phyloP scores from a whole-genome alignment of 2,329 filamentous ascomycete species.

The Berkeleyomyces basicola region DNA sequence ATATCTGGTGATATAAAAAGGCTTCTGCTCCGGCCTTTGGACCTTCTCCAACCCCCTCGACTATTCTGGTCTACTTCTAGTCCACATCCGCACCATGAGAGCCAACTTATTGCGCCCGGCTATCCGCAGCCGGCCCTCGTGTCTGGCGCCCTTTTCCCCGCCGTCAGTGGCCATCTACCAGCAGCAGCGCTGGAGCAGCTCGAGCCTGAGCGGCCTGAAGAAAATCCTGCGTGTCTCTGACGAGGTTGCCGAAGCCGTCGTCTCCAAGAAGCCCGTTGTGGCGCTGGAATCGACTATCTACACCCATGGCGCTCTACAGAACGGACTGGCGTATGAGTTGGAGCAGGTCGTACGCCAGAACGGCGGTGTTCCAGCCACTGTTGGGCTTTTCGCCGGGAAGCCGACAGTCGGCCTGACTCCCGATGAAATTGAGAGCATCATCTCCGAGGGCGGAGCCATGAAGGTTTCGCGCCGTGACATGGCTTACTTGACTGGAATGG shows the following conservation, averaged over 20 bases:
- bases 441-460: slow-evolving; percentile 47
- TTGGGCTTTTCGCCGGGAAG: slow-evolving; percentile 71
- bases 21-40: not conserved
- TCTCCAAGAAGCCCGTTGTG: slow-evolving; percentile 63
- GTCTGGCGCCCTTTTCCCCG: not conserved
- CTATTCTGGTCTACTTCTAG: not conserved
- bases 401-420: slow-evolving; percentile 62
- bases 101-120: not conserved
- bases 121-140: not conserved
- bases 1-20: not conserved
- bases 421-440: slow-evolving; percentile 58
- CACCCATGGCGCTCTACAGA: slow-evolving; percentile 79
- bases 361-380: slow-evolving; percentile 77
- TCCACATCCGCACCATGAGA: not conserved
- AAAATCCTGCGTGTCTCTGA: slow-evolving; percentile 54
- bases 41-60: too few relatives aligned
- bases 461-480: slow-evolving; percentile 85
- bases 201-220: slow-evolving; percentile 20
- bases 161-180: not conserved
- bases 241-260: slow-evolving; percentile 64
- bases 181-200: slow-evolving; percentile 9
- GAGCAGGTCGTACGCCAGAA: slow-evolving; percentile 66
- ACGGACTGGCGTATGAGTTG: slow-evolving; percentile 56
- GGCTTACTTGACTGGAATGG: slow-evolving; percentile 62
- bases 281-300: slow-evolving; percentile 94